Base-by-base conservation (phyloP, 2,329 filamentous ascomycete genomes). In the Conoideocrella luteorostrata region DNA sequence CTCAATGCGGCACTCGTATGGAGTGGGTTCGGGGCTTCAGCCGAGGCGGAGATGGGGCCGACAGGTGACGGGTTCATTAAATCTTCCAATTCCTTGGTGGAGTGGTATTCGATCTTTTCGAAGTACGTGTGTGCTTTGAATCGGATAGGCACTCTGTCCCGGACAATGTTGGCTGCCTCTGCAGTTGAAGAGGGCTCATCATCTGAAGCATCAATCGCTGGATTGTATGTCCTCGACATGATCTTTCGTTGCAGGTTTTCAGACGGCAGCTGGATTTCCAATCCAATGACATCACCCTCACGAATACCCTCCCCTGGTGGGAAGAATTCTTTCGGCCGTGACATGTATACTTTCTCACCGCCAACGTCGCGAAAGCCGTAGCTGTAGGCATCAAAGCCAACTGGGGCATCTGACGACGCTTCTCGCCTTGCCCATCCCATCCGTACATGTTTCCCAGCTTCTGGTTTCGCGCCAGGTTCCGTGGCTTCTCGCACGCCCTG, bases 51-150 rank as follows among this genome's bases (percentile, higher is more conserved):
- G 5, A 32, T 29, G 2, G 66, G 51, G 1, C 66, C 64, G 1
- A 67, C 64, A 3, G 79, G 74, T 12, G 80, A 77, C 1, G 82
- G 82, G 56, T 86, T 87, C 72, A 89, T 83, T 17, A 86, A 68
- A 55, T 95, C 86, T 56, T 96, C 90, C 32, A 97, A 80, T 52
- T 94, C 85, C 60, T 95, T 94, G 10, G 84, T 85, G 0, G 87
- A 74, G 54, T 91, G 86, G 62, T 94, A 94, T 59, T 95, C 89
- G 51, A 89, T 86, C 59, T 88, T 85, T 65, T 97, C 91, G 63
- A 95, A 96, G 68, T 94, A 95, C 42, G 90, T 85, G 61, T 94
- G 88, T 33, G 85, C 82, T 64, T 95, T 96, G 71, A 95, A 94
- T 9, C 90, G 82, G 52, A 97, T 95, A 1, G 93, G 90, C 35